Evolutionary conservation across 2,329 filamentous ascomycete genomes (phyloP), one percentile per base, ranked within the genome.

Genomic region (Cyphellophora europaea): DNA sequence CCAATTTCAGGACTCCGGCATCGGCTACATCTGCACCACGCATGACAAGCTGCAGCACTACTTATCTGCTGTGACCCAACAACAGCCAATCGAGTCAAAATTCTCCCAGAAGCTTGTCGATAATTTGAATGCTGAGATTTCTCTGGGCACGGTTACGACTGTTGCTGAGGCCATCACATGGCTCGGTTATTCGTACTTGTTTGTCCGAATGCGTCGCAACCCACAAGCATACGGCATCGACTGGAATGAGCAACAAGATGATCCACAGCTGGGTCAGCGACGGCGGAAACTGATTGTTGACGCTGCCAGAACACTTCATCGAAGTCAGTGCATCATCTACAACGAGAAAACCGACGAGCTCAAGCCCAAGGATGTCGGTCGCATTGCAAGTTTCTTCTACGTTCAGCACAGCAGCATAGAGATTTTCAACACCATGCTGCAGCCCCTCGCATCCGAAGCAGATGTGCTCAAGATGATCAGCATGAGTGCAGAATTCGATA

Each of bases 301-400:
- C 49, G 91, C 91, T 15, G 91, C 91, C 1, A 72, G 79, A 28
- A 83, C 85, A 4, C 65, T 98, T 28, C 88, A 95, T 53, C 74
- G 88, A 53, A 93, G 85, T 49, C 91, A 98, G 60, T 98, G 98
- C 93, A 91, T 98, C 51, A 91, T 98, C 37, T 98, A 89, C 66
- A 95, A 98, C 47, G 91, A 96, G 53, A 75, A 70, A 12, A 98
- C 89, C 0, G 89, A 95, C 48, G 89, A 95, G 51, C 73, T 98
- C 6, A 79, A 86, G 40, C 83, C 87, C 41, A 98, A 98, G 57
- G 89, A 98, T 51, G 82, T 96, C 33, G 91, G 91, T 3, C 79
- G 91, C 11, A 98, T 98, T 55, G 91, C 91, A 11, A 96, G 89
- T 57, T 89, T 98, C 57, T 98, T 82, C 54, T 98, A 98, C 53